Conservation (phyloP, 495 filamentous ascomycete species). For the Hyaloscypha hepaticicola region DNA sequence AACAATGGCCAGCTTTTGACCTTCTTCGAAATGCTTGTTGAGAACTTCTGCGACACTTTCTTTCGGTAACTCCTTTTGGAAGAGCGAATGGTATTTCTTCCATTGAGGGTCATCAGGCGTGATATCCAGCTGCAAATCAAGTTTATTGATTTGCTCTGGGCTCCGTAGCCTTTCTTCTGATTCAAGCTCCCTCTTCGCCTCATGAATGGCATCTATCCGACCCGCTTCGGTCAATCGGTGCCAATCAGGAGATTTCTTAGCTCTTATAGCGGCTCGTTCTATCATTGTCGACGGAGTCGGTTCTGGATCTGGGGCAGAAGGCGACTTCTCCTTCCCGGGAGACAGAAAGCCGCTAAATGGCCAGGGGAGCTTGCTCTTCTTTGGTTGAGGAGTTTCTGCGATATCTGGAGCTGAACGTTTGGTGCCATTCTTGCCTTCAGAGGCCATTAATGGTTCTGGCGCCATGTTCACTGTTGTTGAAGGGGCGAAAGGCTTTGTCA, state of each 20-base stretch:
- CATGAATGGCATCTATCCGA: background rate
- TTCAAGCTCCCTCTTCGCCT: background rate
- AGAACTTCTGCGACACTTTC: conserved; percentile 5
- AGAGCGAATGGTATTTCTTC: background rate
- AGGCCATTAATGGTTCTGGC: background rate
- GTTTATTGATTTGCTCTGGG: background rate
- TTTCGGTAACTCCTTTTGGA: background rate
- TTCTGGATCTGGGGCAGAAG: background rate
- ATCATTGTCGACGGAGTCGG: background rate
- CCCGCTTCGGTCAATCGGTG: background rate
- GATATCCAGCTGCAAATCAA: conserved; percentile 3
- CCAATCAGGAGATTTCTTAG: background rate
- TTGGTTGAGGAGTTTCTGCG: background rate
- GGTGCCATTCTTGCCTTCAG: background rate
- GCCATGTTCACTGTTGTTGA: background rate
- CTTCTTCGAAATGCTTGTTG: conserved; percentile 27
- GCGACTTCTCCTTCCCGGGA: background rate
- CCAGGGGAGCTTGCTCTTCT: background rate
- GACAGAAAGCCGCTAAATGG: background rate
- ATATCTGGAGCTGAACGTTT: background rate
- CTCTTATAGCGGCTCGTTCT: background rate
- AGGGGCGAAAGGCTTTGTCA: background rate
- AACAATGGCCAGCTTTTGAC: conserved; percentile 13
- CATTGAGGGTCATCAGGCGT: background rate
- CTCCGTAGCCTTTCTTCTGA: background rate